Percentiles rank a stretch among this genome's conserved stretches.
Conservation (phyloP, 192 early-diverging fungal genomes). For the Entomortierella parvispora region DNA sequence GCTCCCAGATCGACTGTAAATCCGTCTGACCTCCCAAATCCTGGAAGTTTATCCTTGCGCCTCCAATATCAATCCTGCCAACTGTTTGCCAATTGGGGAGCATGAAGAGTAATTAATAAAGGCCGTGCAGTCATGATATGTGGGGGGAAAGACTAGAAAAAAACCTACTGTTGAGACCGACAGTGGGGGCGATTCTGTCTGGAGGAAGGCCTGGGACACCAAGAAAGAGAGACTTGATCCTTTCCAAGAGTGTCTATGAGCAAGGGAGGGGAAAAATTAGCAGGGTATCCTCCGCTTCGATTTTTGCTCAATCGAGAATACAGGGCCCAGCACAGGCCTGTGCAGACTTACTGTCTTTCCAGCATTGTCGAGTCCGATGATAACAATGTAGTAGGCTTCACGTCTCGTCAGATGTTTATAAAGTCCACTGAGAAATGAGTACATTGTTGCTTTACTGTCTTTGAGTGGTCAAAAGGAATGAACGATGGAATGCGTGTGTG, state of each 20-base stretch:
- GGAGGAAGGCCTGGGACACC: constrained; percentile 79
- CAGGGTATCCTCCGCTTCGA: not conserved
- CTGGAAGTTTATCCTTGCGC: constrained; percentile 88
- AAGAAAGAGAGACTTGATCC: constrained; percentile 84
- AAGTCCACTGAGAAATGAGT: constrained; percentile 89
- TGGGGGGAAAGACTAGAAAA: not conserved
- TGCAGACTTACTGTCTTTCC: constrained; percentile 94
- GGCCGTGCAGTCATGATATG: too few relatives aligned
- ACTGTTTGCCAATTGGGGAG: constrained; percentile 55
- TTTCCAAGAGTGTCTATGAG: constrained; percentile 87
- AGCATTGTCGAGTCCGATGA: constrained; percentile 96
- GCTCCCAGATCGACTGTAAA: constrained; percentile 90
- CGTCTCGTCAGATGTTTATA: constrained; percentile 89
- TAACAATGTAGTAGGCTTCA: constrained; percentile 96
- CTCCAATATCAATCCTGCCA: constrained; percentile 77
- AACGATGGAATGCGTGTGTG: too few relatives aligned
- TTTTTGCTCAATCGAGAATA: not conserved
- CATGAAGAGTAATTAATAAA: too few relatives aligned
- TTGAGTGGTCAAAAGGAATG: not conserved
- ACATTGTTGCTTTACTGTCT: constrained; percentile 67
- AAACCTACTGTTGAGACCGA: constrained; percentile 89
- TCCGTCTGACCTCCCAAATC: constrained; percentile 95
- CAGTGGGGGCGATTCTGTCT: constrained; percentile 93
- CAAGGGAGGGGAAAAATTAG: not conserved
- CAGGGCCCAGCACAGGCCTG: too few relatives aligned